Conservation (phyloP, 2,329 filamentous ascomycete species). For the Colletotrichum filicis region DNA sequence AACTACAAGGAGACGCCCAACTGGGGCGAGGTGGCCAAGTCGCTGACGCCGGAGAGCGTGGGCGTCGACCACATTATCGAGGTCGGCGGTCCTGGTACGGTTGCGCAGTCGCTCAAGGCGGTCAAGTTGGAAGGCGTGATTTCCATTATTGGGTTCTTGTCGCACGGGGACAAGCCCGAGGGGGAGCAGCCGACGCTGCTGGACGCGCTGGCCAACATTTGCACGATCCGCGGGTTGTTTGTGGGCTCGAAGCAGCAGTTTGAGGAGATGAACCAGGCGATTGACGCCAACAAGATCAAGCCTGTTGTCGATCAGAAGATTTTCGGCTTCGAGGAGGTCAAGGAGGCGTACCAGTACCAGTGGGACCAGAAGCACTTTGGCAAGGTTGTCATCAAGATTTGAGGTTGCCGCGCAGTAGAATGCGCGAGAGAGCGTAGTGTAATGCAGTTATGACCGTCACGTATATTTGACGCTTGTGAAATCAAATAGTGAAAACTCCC, state of each 20-base stretch:
- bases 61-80: conserved; percentile 62
- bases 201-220: conserved; percentile 30
- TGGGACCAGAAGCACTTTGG: conserved; percentile 31
- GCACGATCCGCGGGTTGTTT: conserved; percentile 29
- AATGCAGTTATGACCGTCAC: conserved; percentile 12
- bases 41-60: conserved; percentile 51
- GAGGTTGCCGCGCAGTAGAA: background rate
- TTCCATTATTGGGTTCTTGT: conserved; percentile 46
- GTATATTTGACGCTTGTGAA: background rate
- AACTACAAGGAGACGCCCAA: conserved; percentile 59
- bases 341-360: conserved; percentile 33
- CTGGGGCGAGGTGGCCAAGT: conserved; percentile 58
- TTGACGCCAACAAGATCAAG: conserved; percentile 30
- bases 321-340: conserved; percentile 32
- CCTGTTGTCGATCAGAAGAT: conserved; percentile 27
- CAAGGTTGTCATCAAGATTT: conserved; percentile 31
- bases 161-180: conserved; percentile 6
- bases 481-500: background rate
- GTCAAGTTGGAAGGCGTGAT: conserved; percentile 59
- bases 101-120: conserved; percentile 56
- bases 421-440: background rate
- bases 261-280: conserved; percentile 32
- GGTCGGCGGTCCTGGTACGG: conserved; percentile 56
- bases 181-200: conserved; percentile 25
- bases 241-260: conserved; percentile 33